Evolutionary conservation across 352 stramenopile species (phyloP).

Genomic region (Globisporangium barbulae): DNA sequence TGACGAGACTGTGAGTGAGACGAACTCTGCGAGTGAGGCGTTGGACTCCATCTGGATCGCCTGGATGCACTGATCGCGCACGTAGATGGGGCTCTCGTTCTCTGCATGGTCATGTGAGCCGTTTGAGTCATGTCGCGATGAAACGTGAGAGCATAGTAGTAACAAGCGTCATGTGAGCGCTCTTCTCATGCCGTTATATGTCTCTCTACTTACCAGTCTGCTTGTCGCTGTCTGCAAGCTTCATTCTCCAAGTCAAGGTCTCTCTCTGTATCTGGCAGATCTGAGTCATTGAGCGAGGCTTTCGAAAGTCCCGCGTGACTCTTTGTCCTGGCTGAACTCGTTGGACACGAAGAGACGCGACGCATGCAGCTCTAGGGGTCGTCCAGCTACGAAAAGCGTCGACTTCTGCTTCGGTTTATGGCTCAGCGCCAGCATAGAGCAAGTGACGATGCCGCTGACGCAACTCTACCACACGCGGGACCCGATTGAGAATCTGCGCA

Average conservation of each 20-base stretch:
- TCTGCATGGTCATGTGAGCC: neutral
- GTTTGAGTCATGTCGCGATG: too few relatives aligned
- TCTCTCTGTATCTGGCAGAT: neutral
- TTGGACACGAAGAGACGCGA: conserved; percentile 1
- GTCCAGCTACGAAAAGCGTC: too few relatives aligned
- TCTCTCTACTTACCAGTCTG: neutral
- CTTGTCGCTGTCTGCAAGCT: neutral
- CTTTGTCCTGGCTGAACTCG: neutral
- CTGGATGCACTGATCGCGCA: neutral
- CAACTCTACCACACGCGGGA: conserved; percentile 72
- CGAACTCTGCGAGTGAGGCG: conserved; percentile 1
- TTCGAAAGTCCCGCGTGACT: too few relatives aligned
- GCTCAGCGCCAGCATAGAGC: neutral
- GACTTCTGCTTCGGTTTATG: too few relatives aligned
- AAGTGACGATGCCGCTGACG: conserved; percentile 28
- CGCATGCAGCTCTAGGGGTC: neutral
- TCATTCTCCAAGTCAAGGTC: neutral
- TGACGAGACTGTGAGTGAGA: neutral
- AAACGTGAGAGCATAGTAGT: neutral
- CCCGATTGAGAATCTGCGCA: conserved; percentile 63
- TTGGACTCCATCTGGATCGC: neutral
- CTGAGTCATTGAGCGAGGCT: neutral
- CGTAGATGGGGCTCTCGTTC: conserved; percentile 6
- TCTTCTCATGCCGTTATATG: too few relatives aligned
- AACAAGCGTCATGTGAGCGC: too few relatives aligned